Conservation (phyloP, 306 rosid species). For the Cucurbita ficifolia region DNA sequence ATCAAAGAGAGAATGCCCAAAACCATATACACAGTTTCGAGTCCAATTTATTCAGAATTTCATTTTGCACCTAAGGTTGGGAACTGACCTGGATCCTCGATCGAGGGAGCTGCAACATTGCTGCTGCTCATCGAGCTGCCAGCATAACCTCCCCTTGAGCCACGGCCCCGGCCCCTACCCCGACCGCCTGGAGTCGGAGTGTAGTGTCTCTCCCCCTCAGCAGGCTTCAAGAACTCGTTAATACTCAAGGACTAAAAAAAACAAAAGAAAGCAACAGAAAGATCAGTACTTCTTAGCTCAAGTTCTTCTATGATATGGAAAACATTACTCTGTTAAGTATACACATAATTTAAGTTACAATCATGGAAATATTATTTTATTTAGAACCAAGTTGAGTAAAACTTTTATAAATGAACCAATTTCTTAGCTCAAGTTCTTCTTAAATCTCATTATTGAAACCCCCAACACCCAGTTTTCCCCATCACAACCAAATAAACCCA, state of each 20-base stretch:
- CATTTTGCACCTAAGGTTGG: slow-evolving; percentile 82
- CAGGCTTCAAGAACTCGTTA: slow-evolving; percentile 80
- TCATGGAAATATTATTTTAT: not conserved
- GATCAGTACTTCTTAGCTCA: not conserved
- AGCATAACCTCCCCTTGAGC: slow-evolving; percentile 45
- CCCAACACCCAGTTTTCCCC: too few species aligned
- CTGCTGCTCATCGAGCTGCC: slow-evolving; percentile 25
- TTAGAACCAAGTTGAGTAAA: too few species aligned
- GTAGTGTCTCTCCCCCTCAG: slow-evolving; percentile 58
- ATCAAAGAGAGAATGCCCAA: slow-evolving; percentile 26
- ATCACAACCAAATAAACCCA: not conserved
- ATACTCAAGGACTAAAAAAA: slow-evolving; percentile 52
- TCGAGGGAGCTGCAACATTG: slow-evolving; percentile 58
- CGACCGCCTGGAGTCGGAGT: slow-evolving; percentile 39
- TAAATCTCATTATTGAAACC: too few species aligned
- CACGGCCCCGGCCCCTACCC: slow-evolving; percentile 71
- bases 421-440: too few species aligned
- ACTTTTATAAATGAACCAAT: not conserved
- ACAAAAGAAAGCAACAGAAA: not conserved
- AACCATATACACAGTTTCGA: slow-evolving; percentile 18
- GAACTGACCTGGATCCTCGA: slow-evolving; percentile 70
- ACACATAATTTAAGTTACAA: not conserved
- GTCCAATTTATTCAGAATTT: slow-evolving; percentile 15
- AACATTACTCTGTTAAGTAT: not conserved
- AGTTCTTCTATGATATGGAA: not conserved